Evolutionary conservation across 441 rosid genomes (phyloP).

Genomic region (Populus trichocarpa): DNA sequence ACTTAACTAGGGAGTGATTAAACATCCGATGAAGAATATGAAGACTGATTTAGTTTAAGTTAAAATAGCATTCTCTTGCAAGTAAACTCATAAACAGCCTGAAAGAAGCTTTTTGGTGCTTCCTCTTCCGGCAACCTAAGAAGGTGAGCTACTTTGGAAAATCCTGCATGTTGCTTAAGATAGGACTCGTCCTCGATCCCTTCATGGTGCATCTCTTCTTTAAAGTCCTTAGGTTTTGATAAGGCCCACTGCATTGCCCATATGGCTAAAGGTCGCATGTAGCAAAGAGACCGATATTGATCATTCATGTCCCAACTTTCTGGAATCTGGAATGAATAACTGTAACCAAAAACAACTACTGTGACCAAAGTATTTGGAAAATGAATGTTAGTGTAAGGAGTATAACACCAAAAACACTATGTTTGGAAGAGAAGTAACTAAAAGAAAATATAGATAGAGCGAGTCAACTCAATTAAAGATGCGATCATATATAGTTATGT

Average conservation of each 20-base stretch:
- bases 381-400: neutral
- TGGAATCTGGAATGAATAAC: slow-evolving; percentile 83
- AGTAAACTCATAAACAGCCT: slow-evolving; percentile 52
- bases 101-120: slow-evolving; percentile 37
- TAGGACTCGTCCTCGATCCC: slow-evolving; percentile 20
- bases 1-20: no score
- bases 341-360: slow-evolving; percentile 22
- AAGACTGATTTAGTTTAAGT: neutral
- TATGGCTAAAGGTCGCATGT: slow-evolving; percentile 90
- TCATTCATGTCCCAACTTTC: slow-evolving; percentile 74
- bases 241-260: slow-evolving; percentile 97
- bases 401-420: neutral
- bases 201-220: slow-evolving; percentile 20
- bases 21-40: neutral
- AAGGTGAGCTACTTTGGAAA: slow-evolving; percentile 60
- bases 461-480: no score
- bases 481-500: neutral
- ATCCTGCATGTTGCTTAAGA: slow-evolving; percentile 43
- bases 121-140: slow-evolving; percentile 53
- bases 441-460: no score
- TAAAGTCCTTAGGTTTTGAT: slow-evolving; percentile 30
- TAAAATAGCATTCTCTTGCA: slow-evolving; percentile 33
- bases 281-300: slow-evolving; percentile 54
- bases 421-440: neutral
- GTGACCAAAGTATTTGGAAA: neutral